Percentiles rank a stretch among this genome's conserved stretches.
Conservation (phyloP, 1,139 yeast genomes). For the Candida glucosophila region DNA sequence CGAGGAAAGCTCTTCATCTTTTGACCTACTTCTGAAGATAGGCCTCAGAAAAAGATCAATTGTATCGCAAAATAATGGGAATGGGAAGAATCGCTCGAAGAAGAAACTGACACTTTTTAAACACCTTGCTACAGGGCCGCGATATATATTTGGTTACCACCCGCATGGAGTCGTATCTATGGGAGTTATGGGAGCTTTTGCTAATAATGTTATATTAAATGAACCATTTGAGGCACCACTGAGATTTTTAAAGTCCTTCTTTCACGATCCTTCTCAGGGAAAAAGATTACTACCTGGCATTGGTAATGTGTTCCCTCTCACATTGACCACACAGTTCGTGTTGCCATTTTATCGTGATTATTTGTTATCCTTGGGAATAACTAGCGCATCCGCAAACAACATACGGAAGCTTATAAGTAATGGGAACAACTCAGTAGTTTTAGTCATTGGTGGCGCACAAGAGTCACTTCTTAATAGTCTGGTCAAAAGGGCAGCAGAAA, state of each 20-base stretch:
- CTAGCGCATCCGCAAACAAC: constrained; percentile 75
- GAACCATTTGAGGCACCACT: constrained; percentile 41
- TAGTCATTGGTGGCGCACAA: constrained; percentile 94
- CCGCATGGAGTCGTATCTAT: constrained; percentile 95
- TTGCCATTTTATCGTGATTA: constrained; percentile 90
- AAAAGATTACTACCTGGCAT: constrained; percentile 72
- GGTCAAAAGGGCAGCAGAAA: too few relatives aligned
- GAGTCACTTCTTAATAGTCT: constrained; percentile 59
- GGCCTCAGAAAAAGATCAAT: constrained; percentile 34
- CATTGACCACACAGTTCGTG: constrained; percentile 75
- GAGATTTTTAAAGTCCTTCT: constrained; percentile 41
- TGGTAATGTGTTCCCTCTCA: constrained; percentile 61
- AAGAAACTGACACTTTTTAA: constrained; percentile 8
- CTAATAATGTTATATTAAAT: constrained; percentile 60
- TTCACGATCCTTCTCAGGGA: constrained; percentile 33
- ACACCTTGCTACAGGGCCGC: constrained; percentile 49
- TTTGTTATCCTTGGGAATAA: constrained; percentile 69
- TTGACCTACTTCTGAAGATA: too few relatives aligned
- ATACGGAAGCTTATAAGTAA: constrained; percentile 55
- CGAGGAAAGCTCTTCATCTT: constrained; percentile 28
- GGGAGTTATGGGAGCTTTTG: constrained; percentile 85
- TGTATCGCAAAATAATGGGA: too few relatives aligned
- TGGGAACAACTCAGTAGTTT: constrained; percentile 69
- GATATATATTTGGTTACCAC: constrained; percentile 87
- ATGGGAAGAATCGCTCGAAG: constrained; percentile 24